Conservation (phyloP, 768 basidiomycete species). For the Boletus coccyginus region DNA sequence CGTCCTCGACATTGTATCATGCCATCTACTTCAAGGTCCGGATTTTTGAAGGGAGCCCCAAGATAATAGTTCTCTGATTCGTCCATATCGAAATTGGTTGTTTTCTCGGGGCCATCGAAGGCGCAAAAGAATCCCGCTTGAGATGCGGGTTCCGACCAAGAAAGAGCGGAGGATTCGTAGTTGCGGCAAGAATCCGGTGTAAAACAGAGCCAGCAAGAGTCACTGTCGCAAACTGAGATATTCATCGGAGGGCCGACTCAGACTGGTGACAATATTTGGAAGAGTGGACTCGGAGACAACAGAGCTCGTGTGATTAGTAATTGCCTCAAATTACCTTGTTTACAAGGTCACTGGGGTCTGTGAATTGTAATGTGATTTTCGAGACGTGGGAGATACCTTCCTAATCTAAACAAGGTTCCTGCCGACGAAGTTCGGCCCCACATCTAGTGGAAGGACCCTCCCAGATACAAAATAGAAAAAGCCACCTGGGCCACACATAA, state of each 20-base stretch:
- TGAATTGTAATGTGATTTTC: too few species aligned
- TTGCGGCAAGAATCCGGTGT: background rate
- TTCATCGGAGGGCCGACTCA: constrained; percentile 4
- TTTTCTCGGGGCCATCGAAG: background rate
- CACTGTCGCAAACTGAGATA: background rate
- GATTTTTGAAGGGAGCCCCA: background rate
- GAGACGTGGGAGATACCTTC: too few species aligned
- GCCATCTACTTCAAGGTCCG: background rate
- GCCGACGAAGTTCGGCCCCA: too few species aligned
- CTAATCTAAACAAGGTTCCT: too few species aligned
- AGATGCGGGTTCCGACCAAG: constrained; percentile 7
- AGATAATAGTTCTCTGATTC: background rate
- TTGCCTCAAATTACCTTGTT: background rate
- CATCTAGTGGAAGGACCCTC: too few species aligned
- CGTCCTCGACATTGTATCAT: background rate
- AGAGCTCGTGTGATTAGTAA: background rate
- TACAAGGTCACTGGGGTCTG: too few species aligned
- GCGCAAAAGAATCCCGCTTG: background rate
- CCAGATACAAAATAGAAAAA: background rate
- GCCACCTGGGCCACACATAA: background rate
- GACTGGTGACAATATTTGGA: background rate
- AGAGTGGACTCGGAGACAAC: background rate
- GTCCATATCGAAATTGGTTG: background rate
- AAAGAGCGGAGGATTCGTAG: background rate
- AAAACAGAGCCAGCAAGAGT: constrained; percentile 9